These are phyloP conservation scores for Tetracladium marchalianum DNA, from an alignment of 495 filamentous ascomycete genomes.

Conservation along the genomic window DNA sequence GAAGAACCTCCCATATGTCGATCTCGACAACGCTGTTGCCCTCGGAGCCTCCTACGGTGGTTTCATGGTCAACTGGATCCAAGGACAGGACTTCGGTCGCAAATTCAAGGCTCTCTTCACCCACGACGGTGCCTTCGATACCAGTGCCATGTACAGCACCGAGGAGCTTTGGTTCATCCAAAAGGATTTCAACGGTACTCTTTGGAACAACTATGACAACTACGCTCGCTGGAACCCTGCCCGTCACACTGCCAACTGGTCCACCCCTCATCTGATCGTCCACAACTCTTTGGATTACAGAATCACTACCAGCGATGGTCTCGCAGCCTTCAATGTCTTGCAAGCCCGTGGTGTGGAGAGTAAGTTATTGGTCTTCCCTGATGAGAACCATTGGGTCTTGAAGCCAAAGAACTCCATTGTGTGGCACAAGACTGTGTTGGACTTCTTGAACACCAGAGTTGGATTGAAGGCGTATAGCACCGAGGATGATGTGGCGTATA, in stretches of 20 bases:
- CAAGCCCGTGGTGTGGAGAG: conserved; percentile 64
- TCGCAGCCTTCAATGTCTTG: conserved; percentile 75
- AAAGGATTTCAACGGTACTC: conserved; percentile 65
- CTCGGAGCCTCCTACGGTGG: conserved; percentile 77
- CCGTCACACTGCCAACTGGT: conserved; percentile 53
- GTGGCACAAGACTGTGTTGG: conserved; percentile 78
- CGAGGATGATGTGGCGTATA: conserved; percentile 1
- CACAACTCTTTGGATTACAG: conserved; percentile 89
- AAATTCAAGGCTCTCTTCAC: conserved; percentile 81
- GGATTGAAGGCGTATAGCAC: conserved; percentile 18
- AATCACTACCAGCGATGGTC: conserved; percentile 69
- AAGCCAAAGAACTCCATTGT: conserved; percentile 82
- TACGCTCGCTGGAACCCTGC: conserved; percentile 81
- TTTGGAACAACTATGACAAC: conserved; percentile 59
- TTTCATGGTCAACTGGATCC: conserved; percentile 77
- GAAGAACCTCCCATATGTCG: conserved; percentile 60
- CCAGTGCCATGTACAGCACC: conserved; percentile 54
- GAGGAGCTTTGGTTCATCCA: conserved; percentile 84
- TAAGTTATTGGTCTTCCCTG: conserved; percentile 70
- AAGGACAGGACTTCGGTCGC: conserved; percentile 53
- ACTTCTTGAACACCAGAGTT: conserved; percentile 80
- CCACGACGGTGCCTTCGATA: conserved; percentile 81
- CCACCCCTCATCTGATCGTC: conserved; percentile 65
- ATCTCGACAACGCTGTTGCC: conserved; percentile 62
- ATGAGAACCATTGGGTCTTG: conserved; percentile 76